These are phyloP conservation scores for Zygoascus biomembranicola DNA, from an alignment of 805 yeast genomes.

Conservation along the genomic window DNA sequence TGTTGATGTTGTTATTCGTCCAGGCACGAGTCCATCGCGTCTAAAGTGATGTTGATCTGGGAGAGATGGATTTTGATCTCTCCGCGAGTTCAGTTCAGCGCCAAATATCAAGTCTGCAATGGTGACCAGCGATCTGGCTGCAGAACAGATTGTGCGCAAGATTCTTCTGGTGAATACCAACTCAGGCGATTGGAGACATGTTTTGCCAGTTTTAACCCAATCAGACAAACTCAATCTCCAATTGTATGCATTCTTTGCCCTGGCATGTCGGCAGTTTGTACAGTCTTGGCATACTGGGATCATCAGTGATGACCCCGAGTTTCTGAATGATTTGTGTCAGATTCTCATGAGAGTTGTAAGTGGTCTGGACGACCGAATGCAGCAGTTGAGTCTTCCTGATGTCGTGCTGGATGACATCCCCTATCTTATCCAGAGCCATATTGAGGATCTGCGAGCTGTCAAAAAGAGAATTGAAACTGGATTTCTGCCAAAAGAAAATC, in stretches of 20 bases:
- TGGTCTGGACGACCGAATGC: neutral
- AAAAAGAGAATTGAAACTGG: slow-evolving; percentile 25
- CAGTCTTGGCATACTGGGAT: slow-evolving; percentile 38
- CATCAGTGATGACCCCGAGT: slow-evolving; percentile 33
- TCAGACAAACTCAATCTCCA: slow-evolving; percentile 36
- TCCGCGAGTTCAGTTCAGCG: neutral
- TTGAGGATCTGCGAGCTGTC: slow-evolving; percentile 17
- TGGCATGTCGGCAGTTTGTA: slow-evolving; percentile 40
- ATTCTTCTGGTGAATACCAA: slow-evolving; percentile 21
- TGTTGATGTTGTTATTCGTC: neutral
- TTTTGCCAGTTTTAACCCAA: slow-evolving; percentile 34
- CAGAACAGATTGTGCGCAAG: slow-evolving; percentile 21
- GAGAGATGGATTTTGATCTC: neutral
- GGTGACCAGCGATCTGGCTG: neutral
- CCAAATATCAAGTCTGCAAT: neutral
- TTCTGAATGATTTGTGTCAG: slow-evolving; percentile 18
- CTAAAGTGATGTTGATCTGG: too few species aligned
- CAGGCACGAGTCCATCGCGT: neutral
- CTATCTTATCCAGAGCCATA: slow-evolving; percentile 32
- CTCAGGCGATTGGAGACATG: slow-evolving; percentile 16
- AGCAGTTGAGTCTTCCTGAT: slow-evolving; percentile 27
- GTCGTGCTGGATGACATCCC: slow-evolving; percentile 41
- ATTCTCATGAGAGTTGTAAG: neutral
- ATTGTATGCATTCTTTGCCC: slow-evolving; percentile 39
- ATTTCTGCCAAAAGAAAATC: slow-evolving; percentile 25